Conservation (phyloP, 208 protist genomes). For the Crithidia brevicula region DNA sequence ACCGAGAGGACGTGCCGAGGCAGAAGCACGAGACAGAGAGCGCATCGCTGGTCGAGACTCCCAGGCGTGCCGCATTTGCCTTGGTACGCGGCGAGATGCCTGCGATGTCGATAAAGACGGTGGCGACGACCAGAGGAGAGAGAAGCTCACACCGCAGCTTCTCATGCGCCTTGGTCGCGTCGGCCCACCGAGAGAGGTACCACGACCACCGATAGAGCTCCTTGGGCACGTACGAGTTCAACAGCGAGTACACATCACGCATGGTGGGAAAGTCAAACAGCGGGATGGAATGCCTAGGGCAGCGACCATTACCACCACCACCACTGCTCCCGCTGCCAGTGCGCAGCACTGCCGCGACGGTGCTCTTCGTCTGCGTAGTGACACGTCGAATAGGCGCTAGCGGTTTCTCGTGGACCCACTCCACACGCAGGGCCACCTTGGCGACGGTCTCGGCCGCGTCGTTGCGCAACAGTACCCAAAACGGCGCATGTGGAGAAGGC, state of each 20-base stretch:
- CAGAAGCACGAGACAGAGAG: conserved; percentile 1
- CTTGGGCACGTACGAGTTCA: neutral
- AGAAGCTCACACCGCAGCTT: conserved; percentile 25
- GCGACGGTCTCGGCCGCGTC: neutral
- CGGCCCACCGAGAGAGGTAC: conserved; percentile 12
- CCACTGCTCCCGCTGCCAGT: neutral
- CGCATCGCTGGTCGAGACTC: neutral
- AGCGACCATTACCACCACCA: neutral
- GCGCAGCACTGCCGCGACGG: conserved; percentile 1
- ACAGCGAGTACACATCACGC: conserved; percentile 25
- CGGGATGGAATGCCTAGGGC: neutral
- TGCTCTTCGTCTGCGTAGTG: conserved; percentile 18
- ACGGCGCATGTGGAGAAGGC: neutral
- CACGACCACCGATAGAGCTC: conserved; percentile 17
- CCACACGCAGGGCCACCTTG: conserved; percentile 17
- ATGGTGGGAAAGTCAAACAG: neutral
- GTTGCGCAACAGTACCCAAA: conserved; percentile 4
- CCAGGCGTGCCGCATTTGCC: neutral
- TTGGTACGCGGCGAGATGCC: neutral
- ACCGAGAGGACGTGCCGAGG: neutral
- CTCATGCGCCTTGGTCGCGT: conserved; percentile 18
- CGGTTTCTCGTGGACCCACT: conserved; percentile 7
- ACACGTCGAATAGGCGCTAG: conserved; percentile 10
- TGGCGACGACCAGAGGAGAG: conserved; percentile 8
- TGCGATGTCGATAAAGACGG: conserved; percentile 27